Evolutionary conservation across 768 basidiomycete genomes (phyloP).

Genomic region (Pholiota microspora): DNA sequence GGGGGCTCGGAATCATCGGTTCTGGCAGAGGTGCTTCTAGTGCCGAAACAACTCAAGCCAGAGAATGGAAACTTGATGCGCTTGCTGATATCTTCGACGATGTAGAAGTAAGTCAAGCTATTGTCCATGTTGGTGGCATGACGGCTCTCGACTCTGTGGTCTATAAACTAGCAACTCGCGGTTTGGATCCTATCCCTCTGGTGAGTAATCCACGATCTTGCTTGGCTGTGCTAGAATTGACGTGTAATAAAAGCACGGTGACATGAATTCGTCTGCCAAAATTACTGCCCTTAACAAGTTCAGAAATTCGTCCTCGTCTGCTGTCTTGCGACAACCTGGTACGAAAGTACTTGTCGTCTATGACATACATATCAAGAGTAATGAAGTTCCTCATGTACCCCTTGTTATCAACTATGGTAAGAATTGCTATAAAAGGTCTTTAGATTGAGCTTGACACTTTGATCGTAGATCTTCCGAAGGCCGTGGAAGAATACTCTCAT

Average conservation of each 20-base stretch:
- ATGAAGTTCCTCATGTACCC: constrained; percentile 87
- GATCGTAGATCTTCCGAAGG: constrained; percentile 81
- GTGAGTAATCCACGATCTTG: constrained; percentile 45
- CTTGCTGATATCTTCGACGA: constrained; percentile 89
- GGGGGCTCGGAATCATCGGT: constrained; percentile 87
- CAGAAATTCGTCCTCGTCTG: constrained; percentile 48
- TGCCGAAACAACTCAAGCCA: constrained; percentile 80
- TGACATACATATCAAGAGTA: constrained; percentile 88
- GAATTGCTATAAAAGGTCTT: too few relatives aligned
- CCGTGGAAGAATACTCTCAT: constrained; percentile 96
- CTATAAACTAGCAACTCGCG: constrained; percentile 83
- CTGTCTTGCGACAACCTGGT: constrained; percentile 60
- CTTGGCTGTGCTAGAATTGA: constrained; percentile 7
- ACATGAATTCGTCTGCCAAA: constrained; percentile 85
- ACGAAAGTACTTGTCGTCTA: constrained; percentile 88
- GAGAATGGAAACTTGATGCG: constrained; percentile 95
- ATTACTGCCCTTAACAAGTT: constrained; percentile 85
- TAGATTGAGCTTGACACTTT: too few relatives aligned
- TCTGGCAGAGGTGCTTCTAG: constrained; percentile 82
- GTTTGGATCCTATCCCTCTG: constrained; percentile 84
- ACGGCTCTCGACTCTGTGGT: constrained; percentile 84
- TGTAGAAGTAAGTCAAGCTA: constrained; percentile 73
- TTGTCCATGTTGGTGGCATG: constrained; percentile 89
- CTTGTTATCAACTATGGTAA: constrained; percentile 93
- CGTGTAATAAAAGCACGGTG: constrained; percentile 64